A percentile compares a stretch with the other conserved stretches of the same genome.
These are phyloP conservation scores for Centella asiatica DNA, from an alignment of 129 eudicot species.

Conservation along the genomic window DNA sequence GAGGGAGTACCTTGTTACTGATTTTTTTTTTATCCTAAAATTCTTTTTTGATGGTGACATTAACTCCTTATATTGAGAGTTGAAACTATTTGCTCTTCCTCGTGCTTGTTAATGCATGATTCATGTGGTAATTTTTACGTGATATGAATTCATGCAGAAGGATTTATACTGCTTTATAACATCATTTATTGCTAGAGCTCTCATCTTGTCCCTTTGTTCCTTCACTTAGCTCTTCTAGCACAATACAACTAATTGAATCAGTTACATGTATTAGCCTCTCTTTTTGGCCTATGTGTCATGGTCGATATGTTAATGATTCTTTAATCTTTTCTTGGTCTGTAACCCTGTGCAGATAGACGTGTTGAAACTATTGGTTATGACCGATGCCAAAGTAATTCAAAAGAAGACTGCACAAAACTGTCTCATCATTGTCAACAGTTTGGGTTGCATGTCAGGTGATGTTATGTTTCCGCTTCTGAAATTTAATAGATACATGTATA, in stretches of 20 bases:
- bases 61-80: not conserved
- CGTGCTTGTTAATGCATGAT: not conserved
- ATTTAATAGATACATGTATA: not conserved
- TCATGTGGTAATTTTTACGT: not conserved
- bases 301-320: not conserved
- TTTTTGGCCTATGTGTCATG: not conserved
- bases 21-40: too few species aligned
- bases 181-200: not conserved
- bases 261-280: not conserved
- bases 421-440: conserved; percentile 65
- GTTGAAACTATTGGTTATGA: conserved; percentile 33
- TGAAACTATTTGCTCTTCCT: not conserved
- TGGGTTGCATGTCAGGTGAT: conserved; percentile 65
- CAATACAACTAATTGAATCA: too few species aligned
- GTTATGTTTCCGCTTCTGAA: not conserved
- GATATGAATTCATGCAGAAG: not conserved
- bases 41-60: not conserved
- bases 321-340: conserved; percentile 14
- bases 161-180: not conserved
- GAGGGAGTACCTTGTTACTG: too few species aligned
- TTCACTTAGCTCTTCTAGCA: not conserved
- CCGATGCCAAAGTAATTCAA: conserved; percentile 19
- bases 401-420: conserved; percentile 40
- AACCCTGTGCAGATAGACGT: conserved; percentile 52
- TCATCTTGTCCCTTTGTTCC: not conserved